These are phyloP conservation scores for Fraxinus platypoda DNA, from an alignment of 305 asterid species.

Conservation along the genomic window DNA sequence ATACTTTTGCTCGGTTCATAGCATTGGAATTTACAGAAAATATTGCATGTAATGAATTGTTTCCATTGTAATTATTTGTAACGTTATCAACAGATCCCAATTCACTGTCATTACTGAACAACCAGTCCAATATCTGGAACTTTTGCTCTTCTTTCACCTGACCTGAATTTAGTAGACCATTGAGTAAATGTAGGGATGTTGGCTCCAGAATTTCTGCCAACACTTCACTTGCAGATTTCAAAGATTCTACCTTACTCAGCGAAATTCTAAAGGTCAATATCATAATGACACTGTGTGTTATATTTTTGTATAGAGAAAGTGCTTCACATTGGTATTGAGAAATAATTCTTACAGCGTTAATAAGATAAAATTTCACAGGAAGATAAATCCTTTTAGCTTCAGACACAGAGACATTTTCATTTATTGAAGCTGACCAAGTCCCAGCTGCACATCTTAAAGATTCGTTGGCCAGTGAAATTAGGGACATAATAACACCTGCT, in stretches of 20 bases:
- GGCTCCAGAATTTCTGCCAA: slow-evolving; percentile 80
- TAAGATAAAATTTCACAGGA: slow-evolving; percentile 86
- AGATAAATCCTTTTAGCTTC: slow-evolving; percentile 92
- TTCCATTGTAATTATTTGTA: slow-evolving; percentile 17
- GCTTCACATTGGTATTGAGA: slow-evolving; percentile 79
- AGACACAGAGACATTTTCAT: slow-evolving; percentile 48
- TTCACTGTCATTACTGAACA: slow-evolving; percentile 45
- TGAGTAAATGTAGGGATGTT: slow-evolving; percentile 80
- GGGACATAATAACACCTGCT: slow-evolving; percentile 56
- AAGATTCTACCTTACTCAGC: slow-evolving; percentile 57
- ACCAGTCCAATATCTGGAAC: slow-evolving; percentile 69
- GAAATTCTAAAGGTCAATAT: slow-evolving; percentile 70
- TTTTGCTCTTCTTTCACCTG: slow-evolving; percentile 64
- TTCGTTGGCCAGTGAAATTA: slow-evolving; percentile 69
- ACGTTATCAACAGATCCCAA: slow-evolving; percentile 26
- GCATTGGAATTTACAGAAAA: slow-evolving; percentile 42
- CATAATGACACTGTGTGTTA: slow-evolving; percentile 55
- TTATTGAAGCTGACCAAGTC: slow-evolving; percentile 59
- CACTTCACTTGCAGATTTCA: slow-evolving; percentile 63
- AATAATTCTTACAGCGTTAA: slow-evolving; percentile 87
- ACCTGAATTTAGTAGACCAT: slow-evolving; percentile 67
- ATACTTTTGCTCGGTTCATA: slow-evolving; percentile 45
- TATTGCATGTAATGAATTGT: slow-evolving; percentile 37
- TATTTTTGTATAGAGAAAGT: slow-evolving; percentile 65
- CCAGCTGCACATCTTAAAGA: slow-evolving; percentile 74